Percentiles rank a stretch among this genome's conserved stretches.
These are phyloP conservation scores for Fusarium lateritium DNA, from an alignment of 2,329 filamentous ascomycete genomes.

Conservation along the genomic window DNA sequence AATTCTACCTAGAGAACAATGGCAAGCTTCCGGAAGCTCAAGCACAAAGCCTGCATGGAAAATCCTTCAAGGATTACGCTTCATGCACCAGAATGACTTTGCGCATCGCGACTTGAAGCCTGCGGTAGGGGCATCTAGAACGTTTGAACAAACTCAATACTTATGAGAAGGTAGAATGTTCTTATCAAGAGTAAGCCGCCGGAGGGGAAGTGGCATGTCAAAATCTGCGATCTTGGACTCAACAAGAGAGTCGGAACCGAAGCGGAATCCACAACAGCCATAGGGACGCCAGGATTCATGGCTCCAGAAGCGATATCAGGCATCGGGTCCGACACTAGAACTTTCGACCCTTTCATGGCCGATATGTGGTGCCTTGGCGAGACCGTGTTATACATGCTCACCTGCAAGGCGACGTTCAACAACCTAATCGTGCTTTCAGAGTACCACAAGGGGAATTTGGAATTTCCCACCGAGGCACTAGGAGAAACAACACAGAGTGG, in stretches of 20 bases:
- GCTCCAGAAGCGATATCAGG: not conserved
- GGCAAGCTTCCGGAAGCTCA: not conserved
- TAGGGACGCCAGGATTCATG: not conserved
- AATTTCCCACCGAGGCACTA: not conserved
- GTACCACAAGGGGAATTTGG: not conserved
- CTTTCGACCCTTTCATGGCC: not conserved
- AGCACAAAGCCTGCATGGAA: not conserved
- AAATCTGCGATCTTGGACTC: constrained; percentile 2
- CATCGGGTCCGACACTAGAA: not conserved
- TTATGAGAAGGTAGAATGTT: not conserved
- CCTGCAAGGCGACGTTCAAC: not conserved
- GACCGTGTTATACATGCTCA: constrained; percentile 2
- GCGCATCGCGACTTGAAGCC: constrained; percentile 10
- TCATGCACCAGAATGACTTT: constrained; percentile 6
- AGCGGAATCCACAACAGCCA: not conserved
- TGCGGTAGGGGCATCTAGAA: not conserved
- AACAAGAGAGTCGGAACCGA: not conserved
- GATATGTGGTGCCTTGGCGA: constrained; percentile 6
- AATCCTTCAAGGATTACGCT: not conserved
- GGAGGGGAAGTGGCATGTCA: not conserved
- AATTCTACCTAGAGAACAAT: not conserved
- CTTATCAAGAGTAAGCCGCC: not conserved
- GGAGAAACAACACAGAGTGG: not conserved
- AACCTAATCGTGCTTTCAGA: not conserved
- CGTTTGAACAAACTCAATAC: no score